Evolutionary conservation across 2,329 filamentous ascomycete genomes (phyloP).

Genomic region (Apiospora malaysiana): DNA sequence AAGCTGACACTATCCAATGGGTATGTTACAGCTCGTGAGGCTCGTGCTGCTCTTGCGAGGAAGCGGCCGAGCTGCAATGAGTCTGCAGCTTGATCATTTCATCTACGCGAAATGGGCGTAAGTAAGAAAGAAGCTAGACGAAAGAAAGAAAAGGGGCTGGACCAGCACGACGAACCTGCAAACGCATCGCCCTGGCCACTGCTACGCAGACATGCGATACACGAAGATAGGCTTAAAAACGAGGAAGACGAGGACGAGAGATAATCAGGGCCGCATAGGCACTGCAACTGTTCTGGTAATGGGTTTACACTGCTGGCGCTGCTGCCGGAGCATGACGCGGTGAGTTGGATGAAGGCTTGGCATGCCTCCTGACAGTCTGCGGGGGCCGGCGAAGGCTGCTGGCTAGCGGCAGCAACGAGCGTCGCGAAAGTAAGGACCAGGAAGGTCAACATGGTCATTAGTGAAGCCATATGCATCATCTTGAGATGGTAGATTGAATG

Average conservation of each 20-base stretch:
- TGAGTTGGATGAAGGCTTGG: neutral
- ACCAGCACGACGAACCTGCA: neutral
- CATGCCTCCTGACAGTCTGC: constrained; percentile 1
- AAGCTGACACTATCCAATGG: no score
- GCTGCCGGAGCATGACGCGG: neutral
- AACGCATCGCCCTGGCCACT: neutral
- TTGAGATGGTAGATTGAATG: neutral
- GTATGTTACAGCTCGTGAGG: neutral
- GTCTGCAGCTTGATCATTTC: neutral
- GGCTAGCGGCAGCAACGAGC: neutral
- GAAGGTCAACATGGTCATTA: neutral
- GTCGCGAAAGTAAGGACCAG: neutral
- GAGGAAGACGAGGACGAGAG: neutral
- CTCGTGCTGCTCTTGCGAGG: neutral
- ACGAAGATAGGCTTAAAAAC: neutral
- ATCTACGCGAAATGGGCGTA: neutral
- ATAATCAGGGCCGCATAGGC: neutral
- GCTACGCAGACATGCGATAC: neutral
- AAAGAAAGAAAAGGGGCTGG: neutral
- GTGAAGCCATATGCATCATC: neutral
- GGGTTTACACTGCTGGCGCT: neutral
- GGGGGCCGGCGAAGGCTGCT: neutral
- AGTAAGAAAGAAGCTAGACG: no score
- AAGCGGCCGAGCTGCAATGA: neutral
- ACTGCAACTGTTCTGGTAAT: neutral